Percentiles rank a stretch among this genome's conserved stretches.
Conservation (phyloP, 1,284 basidiomycete genomes). For the Leccinum griseonigrum region DNA sequence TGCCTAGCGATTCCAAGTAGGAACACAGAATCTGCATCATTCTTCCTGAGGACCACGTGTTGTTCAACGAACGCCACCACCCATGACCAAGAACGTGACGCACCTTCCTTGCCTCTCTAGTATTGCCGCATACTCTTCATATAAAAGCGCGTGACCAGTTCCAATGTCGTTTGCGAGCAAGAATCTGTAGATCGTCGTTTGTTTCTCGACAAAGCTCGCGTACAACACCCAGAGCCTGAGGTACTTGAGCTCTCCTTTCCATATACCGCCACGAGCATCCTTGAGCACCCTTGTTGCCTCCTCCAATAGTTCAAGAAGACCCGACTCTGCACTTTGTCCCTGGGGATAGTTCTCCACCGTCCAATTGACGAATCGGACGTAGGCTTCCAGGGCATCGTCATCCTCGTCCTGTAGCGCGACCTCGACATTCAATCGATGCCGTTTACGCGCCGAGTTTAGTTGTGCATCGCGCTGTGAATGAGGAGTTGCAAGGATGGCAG, state of each 20-base stretch:
- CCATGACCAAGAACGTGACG: conserved; percentile 4
- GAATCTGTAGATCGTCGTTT: conserved; percentile 79
- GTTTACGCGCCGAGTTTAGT: conserved; percentile 57
- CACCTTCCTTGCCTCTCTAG: conserved; percentile 75
- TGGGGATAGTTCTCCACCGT: conserved; percentile 68
- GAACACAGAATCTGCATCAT: conserved; percentile 87
- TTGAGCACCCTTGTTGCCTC: conserved; percentile 77
- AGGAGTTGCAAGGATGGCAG: conserved; percentile 67
- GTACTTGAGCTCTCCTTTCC: conserved; percentile 76
- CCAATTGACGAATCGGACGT: conserved; percentile 66
- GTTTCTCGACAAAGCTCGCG: conserved; percentile 74
- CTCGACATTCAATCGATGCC: conserved; percentile 54
- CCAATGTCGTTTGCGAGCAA: conserved; percentile 90
- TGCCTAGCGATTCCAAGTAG: conserved; percentile 81
- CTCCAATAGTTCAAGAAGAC: conserved; percentile 79
- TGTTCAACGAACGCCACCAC: conserved; percentile 5
- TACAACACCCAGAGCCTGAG: conserved; percentile 93
- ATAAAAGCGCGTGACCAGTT: conserved; percentile 75
- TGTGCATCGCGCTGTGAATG: conserved; percentile 69
- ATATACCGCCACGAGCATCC: conserved; percentile 61
- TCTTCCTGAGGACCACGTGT: conserved; percentile 49
- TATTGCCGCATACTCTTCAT: conserved; percentile 88
- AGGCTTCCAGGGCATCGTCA: conserved; percentile 55
- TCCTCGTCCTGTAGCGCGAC: conserved; percentile 55
- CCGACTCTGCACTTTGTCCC: conserved; percentile 67